A percentile compares a stretch with the other conserved stretches of the same genome.
Evolutionary conservation across 2,329 filamentous ascomycete species (phyloP).

Genomic region (Cercospora sp.): DNA sequence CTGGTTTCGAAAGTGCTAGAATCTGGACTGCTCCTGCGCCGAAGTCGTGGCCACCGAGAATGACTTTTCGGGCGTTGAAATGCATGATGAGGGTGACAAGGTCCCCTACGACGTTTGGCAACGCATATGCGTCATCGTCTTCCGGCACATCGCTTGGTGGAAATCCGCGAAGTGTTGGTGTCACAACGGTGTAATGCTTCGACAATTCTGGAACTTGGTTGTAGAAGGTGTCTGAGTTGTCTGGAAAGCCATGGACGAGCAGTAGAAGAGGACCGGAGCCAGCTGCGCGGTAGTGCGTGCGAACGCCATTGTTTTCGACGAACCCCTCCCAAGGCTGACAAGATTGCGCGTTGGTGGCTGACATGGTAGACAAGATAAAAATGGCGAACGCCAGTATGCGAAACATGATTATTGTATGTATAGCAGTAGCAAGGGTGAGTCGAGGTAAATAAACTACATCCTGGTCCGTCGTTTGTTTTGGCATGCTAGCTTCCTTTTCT

Average conservation of each 20-base stretch:
- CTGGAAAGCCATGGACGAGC: conserved; percentile 3
- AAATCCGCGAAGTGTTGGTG: conserved; percentile 1
- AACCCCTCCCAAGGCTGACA: conserved; percentile 10
- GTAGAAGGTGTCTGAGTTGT: conserved; percentile 3
- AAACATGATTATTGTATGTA: not conserved
- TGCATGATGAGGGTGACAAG: not conserved
- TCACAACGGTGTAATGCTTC: conserved; percentile 10
- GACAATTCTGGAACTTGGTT: conserved; percentile 6
- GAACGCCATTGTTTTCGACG: conserved; percentile 9
- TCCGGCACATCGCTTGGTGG: conserved; percentile 1
- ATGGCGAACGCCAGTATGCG: not conserved
- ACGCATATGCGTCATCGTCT: not conserved
- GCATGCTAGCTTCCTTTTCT: not conserved
- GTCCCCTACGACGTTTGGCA: conserved; percentile 3
- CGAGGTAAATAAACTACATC: not conserved
- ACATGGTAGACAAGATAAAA: not conserved
- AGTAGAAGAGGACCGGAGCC: conserved; percentile 6
- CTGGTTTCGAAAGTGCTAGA: not conserved
- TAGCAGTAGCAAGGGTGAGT: not conserved
- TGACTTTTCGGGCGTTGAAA: not conserved
- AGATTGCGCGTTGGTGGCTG: not conserved
- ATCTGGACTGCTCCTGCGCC: not conserved
- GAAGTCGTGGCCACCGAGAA: conserved; percentile 1
- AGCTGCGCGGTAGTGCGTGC: conserved; percentile 11
- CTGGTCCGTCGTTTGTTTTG: not conserved